Evolutionary conservation across 1,139 yeast genomes (phyloP), one percentile per base, ranked within the genome.

Genomic region (Saccharomyces uvarum): DNA sequence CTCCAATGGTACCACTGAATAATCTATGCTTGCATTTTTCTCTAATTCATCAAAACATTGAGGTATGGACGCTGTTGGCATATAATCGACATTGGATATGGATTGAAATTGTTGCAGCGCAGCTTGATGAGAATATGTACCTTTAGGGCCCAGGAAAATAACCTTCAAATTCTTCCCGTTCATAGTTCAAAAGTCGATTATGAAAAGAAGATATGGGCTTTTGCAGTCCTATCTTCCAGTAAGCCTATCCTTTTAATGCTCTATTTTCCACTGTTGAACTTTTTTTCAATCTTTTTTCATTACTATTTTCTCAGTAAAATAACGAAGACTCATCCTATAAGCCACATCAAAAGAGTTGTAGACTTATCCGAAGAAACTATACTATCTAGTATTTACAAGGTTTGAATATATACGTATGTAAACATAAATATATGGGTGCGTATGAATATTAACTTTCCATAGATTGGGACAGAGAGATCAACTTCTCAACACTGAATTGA

Each of bases 61-160:
- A 1, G 76, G 77, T 27, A 86, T 84, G 5, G 81, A 71, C 13
- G 69, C 66, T n/a, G 77, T 71, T 13, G 74, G 67, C 3, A 70
- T 59, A 13, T 63, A 63, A 21, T 65, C 67, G 26, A 58, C 54
- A 19, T 61, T 61, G 4, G 50, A 58, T 8, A 65, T 67, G 14
- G 71, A 69, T 16, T 80, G 82, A 68, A 87, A 87, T 65, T 85
- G 85, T 66, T 87, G 95, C n/a, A 83, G 64, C 0, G 88, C 88
- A 2, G 96, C 95, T 86, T 88, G 95, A 63, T 90, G 96, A 2
- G 97, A 86, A 69, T 89, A 91, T 0, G 97, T 90, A 1, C 97
- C 97, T 53, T 76, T 76, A 0, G 98, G 98, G 0, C 98, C 98
- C 52, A 91, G 70, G 65, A 80, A 91, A 4, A 89, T 89, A 7